Base-by-base conservation (phyloP, 805 yeast genomes). In the Candida rishiriensis region DNA sequence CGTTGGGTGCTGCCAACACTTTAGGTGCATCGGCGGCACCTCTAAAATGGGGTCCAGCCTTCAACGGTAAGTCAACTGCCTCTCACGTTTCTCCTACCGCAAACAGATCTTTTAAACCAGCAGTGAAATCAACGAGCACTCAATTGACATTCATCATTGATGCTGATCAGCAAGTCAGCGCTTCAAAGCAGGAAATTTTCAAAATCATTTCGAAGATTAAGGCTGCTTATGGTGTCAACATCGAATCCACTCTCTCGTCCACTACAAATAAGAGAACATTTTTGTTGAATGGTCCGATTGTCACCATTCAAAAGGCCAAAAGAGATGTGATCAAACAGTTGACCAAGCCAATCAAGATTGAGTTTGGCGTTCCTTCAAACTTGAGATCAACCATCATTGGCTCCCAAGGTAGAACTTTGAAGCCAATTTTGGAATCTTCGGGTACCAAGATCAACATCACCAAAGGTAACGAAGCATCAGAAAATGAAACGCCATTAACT, bases 371-470 rank as follows among this genome's bases (percentile, higher is more conserved):
- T 42, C 97, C 98, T 29, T 77, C 90, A 12, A 78, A 77, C 53
- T 74, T 87, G 46, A 78, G 93, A 65, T 76, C 95, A 8, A 76
- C 78, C 40, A 78, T 90, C 46, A 90, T 90, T 66, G 98, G 98
- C 47, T 75, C 90, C 36, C 86, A 83, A 61, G 98, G 98, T 61
- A 77, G 75, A 55, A 83, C 74, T 48, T 78, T 90, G 65, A 86
- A 81, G 63, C 90, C 93, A 46, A 86, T 90, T 51, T 73, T 85
- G 39, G 84, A 76, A 42, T 70, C 75, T 32, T 76, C 86, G 39
- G 83, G 79, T 40, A 81, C 81, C 42, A 85, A 74, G 53, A 79
- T 90, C 53, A 86, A 86, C 55, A 81, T 90, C 56, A 84, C 81
- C 7, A 65, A 54, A 38, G 53, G 44, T 18, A 41, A 46, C 37